Base-by-base conservation (phyloP, 2,329 filamentous ascomycete genomes). In the Neoscytalidium dimidiatum region DNA sequence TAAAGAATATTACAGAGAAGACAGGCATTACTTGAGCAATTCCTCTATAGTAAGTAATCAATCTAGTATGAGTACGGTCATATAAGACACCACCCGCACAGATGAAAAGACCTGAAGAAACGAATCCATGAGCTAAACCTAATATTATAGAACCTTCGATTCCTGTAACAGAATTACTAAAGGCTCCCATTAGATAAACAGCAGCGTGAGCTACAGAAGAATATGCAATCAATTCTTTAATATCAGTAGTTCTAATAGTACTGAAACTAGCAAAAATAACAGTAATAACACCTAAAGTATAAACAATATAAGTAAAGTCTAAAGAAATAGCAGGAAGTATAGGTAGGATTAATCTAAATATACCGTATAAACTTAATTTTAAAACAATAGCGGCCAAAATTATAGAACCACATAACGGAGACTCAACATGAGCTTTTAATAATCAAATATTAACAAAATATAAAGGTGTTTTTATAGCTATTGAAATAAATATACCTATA, bases 1-100 rank as follows among this genome's bases (percentile, higher is more conserved):
- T 73, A 66, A 72, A 72, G 56, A 73, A 72, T 69, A 72, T 66
- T 65, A 73, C 71, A 70, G 69, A 73, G 68, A 73, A 72, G 65
- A 74, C 64, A 66, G 71, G 71, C 69, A 73, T 74, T 64, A 71
- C 51, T 69, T 73, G 69, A 62, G 68, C 65, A 64, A 73, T 69
- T 67, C 69, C 70, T 72, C 69, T 73, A 68, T 72, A 73, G 66
- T 68, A 71, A 65, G 64, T 69, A 68, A 72, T 73, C 68, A 71
- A 65, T 69, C 71, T 69, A 69, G 70, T 73, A 68, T 65, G 67
- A 64, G 70, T 69, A 69, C 71, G 69, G 64, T 73, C 70, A 68
- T 73, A 73, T 67, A 74, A 66, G 21, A 74, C 67, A 64, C 70
- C 70, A 64, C 70, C 70, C 43, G 68, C 69, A 69, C 68, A 71